These are phyloP conservation scores for Prototheca wickerhamii DNA, from an alignment of 163 green algal species.

Conservation along the genomic window DNA sequence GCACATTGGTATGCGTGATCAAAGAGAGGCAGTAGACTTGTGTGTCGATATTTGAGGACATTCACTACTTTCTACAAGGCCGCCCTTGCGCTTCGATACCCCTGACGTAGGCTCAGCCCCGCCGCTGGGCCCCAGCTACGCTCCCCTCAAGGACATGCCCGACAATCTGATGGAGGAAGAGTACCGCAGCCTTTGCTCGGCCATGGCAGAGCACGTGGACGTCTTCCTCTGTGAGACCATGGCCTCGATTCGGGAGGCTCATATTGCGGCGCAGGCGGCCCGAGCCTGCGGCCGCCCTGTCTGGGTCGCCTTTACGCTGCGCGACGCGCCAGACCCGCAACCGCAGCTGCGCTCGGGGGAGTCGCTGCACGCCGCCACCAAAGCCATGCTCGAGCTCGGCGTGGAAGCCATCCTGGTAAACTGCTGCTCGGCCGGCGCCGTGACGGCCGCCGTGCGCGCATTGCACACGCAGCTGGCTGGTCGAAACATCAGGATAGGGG, in stretches of 20 bases:
- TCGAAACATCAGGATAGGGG: slow-evolving; percentile 27
- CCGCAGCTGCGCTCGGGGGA: background rate
- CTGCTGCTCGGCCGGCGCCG: slow-evolving; percentile 40
- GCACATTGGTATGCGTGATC: too few species aligned
- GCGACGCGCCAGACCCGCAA: background rate
- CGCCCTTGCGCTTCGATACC: too few species aligned
- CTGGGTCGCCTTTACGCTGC: background rate
- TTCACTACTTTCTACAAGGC: too few species aligned
- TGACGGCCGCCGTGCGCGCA: slow-evolving; percentile 30
- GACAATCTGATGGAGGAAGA: background rate
- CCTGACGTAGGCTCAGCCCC: slow-evolving; percentile 27
- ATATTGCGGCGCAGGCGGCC: slow-evolving; percentile 21
- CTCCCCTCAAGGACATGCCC: slow-evolving; percentile 2
- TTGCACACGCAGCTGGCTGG: slow-evolving; percentile 11
- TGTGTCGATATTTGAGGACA: too few species aligned
- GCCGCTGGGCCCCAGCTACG: slow-evolving; percentile 39
- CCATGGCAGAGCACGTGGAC: slow-evolving; percentile 30
- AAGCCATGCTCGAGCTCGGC: too few species aligned
- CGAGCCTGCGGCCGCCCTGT: background rate
- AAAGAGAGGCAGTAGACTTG: too few species aligned
- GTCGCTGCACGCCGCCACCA: too few species aligned
- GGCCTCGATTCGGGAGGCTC: slow-evolving; percentile 21
- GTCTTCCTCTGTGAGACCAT: slow-evolving; percentile 47
- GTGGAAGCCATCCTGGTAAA: slow-evolving; percentile 50
- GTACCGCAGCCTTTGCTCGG: slow-evolving; percentile 21